These are phyloP conservation scores for Lotmaria passim DNA, from an alignment of 208 protist genomes.

Conservation along the genomic window DNA sequence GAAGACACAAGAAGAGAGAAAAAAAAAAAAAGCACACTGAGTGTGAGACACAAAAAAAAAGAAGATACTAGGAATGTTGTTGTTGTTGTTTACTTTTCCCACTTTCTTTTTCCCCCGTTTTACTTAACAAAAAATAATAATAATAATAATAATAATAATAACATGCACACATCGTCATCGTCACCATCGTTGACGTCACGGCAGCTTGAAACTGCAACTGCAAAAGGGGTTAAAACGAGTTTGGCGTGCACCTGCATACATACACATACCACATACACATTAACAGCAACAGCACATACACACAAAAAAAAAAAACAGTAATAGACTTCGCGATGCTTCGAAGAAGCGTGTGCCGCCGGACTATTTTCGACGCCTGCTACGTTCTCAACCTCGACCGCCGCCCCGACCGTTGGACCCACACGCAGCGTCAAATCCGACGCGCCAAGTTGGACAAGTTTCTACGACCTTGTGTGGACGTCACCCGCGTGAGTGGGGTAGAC, in stretches of 20 bases:
- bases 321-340: slow-evolving; percentile 49
- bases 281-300: not conserved
- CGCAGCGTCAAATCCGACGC: slow-evolving; percentile 60
- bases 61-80: too few species aligned
- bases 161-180: not conserved
- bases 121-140: not conserved
- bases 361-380: slow-evolving; percentile 91
- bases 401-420: slow-evolving; percentile 78
- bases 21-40: too few species aligned
- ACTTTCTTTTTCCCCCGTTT: not conserved
- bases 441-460: slow-evolving; percentile 66
- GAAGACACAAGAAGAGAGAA: too few species aligned
- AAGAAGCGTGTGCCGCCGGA: slow-evolving; percentile 18
- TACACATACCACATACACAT: not conserved
- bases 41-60: too few species aligned
- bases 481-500: slow-evolving; percentile 79
- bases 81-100: not conserved
- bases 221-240: not conserved
- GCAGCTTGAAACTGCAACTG: not conserved
- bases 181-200: not conserved
- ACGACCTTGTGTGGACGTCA: slow-evolving; percentile 44
- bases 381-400: slow-evolving; percentile 90
- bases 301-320: not conserved
- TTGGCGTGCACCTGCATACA: slow-evolving; percentile 1
- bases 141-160: not conserved